Percentiles rank a stretch among this genome's conserved stretches.
Conservation (phyloP, 1,284 basidiomycete species). For the Neonothopanus nambi region DNA sequence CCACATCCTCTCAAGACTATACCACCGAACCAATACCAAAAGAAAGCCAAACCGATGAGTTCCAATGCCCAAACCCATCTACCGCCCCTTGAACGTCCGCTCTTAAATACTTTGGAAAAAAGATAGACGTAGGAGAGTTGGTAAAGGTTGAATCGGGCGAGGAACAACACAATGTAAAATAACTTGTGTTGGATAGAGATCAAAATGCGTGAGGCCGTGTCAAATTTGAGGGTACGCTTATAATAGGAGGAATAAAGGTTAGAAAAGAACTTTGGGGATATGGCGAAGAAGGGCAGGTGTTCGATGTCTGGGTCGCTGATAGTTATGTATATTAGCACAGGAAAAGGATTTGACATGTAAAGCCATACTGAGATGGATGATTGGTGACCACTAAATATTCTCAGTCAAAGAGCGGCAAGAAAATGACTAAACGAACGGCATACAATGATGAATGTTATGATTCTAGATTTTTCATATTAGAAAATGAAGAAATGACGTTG, state of each 20-base stretch:
- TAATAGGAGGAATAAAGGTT: constrained; percentile 95
- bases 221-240: constrained; percentile 84
- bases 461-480: constrained; percentile 47
- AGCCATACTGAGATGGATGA: constrained; percentile 87
- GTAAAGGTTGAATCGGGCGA: constrained; percentile 97
- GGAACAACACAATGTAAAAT: constrained; percentile 90
- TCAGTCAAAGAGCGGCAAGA: constrained; percentile 14
- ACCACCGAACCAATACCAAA: constrained; percentile 78
- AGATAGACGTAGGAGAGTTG: constrained; percentile 85
- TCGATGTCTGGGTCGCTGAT: constrained; percentile 91
- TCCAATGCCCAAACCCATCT: constrained; percentile 77
- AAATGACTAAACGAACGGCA: constrained; percentile 37
- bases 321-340: background rate
- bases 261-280: constrained; percentile 84
- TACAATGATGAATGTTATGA: constrained; percentile 95
- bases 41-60: constrained; percentile 65
- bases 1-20: constrained; percentile 67
- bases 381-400: constrained; percentile 82
- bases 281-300: constrained; percentile 96
- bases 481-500: constrained; percentile 11
- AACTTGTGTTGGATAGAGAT: constrained; percentile 87
- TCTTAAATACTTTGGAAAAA: constrained; percentile 60
- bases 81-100: constrained; percentile 59
- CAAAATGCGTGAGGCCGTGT: constrained; percentile 65
- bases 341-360: background rate